phyloP scores from a whole-genome alignment of 306 rosid species.

The Pterocarpus macrocarpus region DNA sequence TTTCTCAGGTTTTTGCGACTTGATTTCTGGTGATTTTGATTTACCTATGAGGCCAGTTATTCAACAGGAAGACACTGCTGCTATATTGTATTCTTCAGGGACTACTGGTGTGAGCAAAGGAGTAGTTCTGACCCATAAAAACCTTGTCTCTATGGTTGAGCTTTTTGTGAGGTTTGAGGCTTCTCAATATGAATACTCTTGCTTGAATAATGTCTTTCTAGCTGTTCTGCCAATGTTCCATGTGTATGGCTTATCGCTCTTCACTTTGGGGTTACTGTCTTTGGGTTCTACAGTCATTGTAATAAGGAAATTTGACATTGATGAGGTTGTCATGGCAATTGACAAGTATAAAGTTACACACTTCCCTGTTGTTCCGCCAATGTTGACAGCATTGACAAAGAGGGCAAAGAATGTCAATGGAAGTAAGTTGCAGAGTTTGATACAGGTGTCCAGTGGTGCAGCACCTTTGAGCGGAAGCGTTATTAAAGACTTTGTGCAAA shows the following conservation, averaged over 20 bases:
- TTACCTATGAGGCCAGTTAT: slow-evolving; percentile 61
- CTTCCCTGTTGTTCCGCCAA: slow-evolving; percentile 79
- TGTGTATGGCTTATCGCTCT: slow-evolving; percentile 71
- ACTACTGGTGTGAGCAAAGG: slow-evolving; percentile 90
- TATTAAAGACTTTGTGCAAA: slow-evolving; percentile 60
- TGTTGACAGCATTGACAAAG: slow-evolving; percentile 64
- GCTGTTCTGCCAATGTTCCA: slow-evolving; percentile 89
- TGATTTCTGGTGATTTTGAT: slow-evolving; percentile 55
- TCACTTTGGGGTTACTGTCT: slow-evolving; percentile 69
- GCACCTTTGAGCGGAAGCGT: slow-evolving; percentile 61
- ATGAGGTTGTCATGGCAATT: slow-evolving; percentile 62
- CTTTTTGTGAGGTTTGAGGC: slow-evolving; percentile 82
- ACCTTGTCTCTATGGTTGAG: slow-evolving; percentile 69
- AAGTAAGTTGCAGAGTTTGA: slow-evolving; percentile 66
- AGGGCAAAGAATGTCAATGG: slow-evolving; percentile 46
- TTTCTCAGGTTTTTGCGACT: slow-evolving; percentile 53
- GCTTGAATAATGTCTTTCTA: slow-evolving; percentile 64
- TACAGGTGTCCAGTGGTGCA: slow-evolving; percentile 81
- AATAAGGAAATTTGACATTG: slow-evolving; percentile 66
- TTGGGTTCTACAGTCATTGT: slow-evolving; percentile 79
- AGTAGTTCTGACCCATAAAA: slow-evolving; percentile 72
- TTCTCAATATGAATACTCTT: slow-evolving; percentile 66
- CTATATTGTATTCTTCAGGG: slow-evolving; percentile 84
- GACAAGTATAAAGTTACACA: slow-evolving; percentile 74
- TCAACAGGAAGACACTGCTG: slow-evolving; percentile 79